phyloP scores from a whole-genome alignment of 768 basidiomycete species.

The Suillus occidentalis region DNA sequence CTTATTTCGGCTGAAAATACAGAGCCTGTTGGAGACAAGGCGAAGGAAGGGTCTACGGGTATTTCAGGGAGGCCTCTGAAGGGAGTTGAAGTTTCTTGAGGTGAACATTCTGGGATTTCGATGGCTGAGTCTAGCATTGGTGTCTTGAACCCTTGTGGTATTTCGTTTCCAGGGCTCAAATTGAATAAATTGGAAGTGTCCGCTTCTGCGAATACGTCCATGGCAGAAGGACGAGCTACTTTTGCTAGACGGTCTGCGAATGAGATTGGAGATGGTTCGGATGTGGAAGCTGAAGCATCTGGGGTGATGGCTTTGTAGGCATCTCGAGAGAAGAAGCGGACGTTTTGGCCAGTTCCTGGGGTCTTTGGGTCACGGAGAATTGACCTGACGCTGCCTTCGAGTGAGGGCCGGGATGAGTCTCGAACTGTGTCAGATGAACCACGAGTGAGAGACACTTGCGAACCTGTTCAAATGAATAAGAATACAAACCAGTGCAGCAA shows the following conservation, averaged over 20 bases:
- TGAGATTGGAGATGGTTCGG: conserved; percentile 29
- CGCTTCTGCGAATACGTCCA: conserved; percentile 50
- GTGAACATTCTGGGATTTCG: conserved; percentile 32
- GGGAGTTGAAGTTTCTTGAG: conserved; percentile 11
- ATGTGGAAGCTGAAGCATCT: conserved; percentile 51
- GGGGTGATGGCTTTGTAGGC: conserved; percentile 66
- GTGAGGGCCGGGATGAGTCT: conserved; percentile 32
- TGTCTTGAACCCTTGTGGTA: conserved; percentile 29
- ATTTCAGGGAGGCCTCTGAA: not conserved
- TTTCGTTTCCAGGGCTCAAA: conserved; percentile 55
- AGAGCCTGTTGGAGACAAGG: conserved; percentile 46
- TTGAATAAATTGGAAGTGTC: conserved; percentile 58
- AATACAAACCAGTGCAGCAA: not conserved
- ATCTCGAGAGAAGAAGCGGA: conserved; percentile 74
- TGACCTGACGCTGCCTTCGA: conserved; percentile 62
- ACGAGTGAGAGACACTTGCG: conserved; percentile 26
- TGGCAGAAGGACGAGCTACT: conserved; percentile 41
- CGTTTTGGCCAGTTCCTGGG: conserved; percentile 76
- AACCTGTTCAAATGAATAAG: conserved; percentile 19
- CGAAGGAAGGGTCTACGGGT: conserved; percentile 51
- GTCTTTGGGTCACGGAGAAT: conserved; percentile 72
- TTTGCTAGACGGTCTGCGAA: conserved; percentile 25
- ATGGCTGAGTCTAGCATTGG: conserved; percentile 37
- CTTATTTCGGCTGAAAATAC: conserved; percentile 51
- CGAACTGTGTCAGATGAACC: conserved; percentile 21